Conservation (phyloP, 371 early-diverging fungal genomes). For the Saksenaea oblongispora region DNA sequence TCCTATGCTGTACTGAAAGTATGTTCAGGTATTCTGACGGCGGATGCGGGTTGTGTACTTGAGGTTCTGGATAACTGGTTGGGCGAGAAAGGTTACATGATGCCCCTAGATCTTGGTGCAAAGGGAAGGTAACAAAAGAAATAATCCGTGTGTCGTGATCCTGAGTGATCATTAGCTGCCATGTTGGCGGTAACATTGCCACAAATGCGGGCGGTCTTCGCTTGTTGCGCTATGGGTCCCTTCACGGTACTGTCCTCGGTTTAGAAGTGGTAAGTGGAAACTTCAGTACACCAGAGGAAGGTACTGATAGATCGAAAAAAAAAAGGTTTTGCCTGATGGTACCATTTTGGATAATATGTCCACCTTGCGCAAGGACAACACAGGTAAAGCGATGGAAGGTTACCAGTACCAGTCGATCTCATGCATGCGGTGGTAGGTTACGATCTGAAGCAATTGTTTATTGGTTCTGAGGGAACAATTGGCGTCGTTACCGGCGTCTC, state of each 20-base stretch:
- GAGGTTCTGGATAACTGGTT: conserved; percentile 88
- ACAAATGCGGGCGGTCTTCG: conserved; percentile 98
- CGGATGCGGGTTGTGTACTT: conserved; percentile 92
- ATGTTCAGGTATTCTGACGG: conserved; percentile 70
- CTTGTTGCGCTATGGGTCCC: conserved; percentile 89
- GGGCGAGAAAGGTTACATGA: conserved; percentile 83
- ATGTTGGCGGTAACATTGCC: conserved; percentile 98
- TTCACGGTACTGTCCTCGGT: conserved; percentile 94
- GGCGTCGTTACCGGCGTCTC: conserved; percentile 90
- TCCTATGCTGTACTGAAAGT: background rate
- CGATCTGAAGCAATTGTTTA: conserved; percentile 92
- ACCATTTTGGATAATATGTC: conserved; percentile 78
- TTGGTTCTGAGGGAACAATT: conserved; percentile 92
- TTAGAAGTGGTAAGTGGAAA: conserved; percentile 65
- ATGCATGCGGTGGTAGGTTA: conserved; percentile 53
- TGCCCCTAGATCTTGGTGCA: conserved; percentile 97
- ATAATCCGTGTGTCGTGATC: background rate
- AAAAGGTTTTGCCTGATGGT: conserved; percentile 81
- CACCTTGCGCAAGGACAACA: conserved; percentile 82
- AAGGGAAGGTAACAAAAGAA: conserved; percentile 60
- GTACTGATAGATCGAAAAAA: background rate
- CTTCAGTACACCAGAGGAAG: background rate
- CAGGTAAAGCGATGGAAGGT: conserved; percentile 25
- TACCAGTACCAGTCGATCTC: background rate
- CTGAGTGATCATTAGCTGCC: conserved; percentile 54